Evolutionary conservation across 805 yeast species (phyloP), one percentile per base, ranked within the genome.

Genomic region (Alloascoidea hylecoeti): DNA sequence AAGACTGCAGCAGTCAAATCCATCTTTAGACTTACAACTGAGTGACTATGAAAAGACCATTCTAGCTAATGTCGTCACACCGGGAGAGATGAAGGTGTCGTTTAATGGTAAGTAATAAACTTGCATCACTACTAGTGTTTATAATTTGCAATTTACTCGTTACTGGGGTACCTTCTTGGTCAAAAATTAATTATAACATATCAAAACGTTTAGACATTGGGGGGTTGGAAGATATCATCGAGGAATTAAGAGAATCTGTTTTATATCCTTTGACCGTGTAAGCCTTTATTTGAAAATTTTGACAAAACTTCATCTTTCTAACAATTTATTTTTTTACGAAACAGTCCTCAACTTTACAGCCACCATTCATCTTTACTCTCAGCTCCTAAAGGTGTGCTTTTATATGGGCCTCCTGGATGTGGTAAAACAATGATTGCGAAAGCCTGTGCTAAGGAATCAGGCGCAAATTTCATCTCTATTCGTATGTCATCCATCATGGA

Each of bases 371-470:
- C 59, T 15, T 64, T 89, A 38, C 62, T 89, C 17, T 84, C 81
- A 50, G 89, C 95, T 1, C 98, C 98, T 2, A 86, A 84, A 51
- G 98, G 98, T 33, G 96, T 89, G 2, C 60, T 89, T 27, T 66
- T 88, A 36, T 78, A 84, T 52, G 97, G 97, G 0, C 96, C 97
- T 2, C 97, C 97, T 0, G 97, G 97, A 0, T 89, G 96, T 56
- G 97, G 97, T 39, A 89, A 89, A 58, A 89, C 97, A 3, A 84
- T 89, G 96, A 64, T 89, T 48, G 97, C 96, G 5, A 89, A 88
- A 57, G 96, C 96, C 0, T 68, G 89, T 30, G 97, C 97, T 1
- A 70, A 75, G 40, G 96, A 88, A 55, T 78, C 94, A 46, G 85
- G 84, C 1, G 97, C 97, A 0, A 85, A 78, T 48, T 89, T 89